phyloP scores from a whole-genome alignment of 2,329 filamentous ascomycete species.

The Hymenoscyphus linearis region DNA sequence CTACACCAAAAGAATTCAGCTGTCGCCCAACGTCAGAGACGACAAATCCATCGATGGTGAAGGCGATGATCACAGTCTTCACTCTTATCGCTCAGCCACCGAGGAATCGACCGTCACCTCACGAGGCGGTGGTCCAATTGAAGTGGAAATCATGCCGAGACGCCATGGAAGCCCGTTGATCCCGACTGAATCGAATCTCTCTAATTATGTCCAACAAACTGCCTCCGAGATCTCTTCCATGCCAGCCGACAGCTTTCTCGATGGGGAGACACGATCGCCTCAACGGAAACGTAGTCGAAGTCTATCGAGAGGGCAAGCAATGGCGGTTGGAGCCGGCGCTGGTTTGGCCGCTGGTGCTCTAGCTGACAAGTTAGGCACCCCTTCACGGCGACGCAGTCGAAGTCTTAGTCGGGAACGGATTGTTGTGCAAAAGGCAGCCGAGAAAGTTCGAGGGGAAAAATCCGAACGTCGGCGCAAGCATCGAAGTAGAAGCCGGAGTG shows the following conservation, averaged over 20 bases:
- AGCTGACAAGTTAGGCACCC: slow-evolving; percentile 51
- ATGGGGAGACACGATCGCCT: slow-evolving; percentile 37
- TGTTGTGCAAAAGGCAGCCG: slow-evolving; percentile 58
- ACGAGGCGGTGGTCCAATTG: slow-evolving; percentile 64
- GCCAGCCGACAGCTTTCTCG: slow-evolving; percentile 67
- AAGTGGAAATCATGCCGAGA: slow-evolving; percentile 73
- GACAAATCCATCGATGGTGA: slow-evolving; percentile 44
- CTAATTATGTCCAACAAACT: slow-evolving; percentile 58
- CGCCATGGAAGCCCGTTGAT: slow-evolving; percentile 64
- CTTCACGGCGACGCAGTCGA: slow-evolving; percentile 51
- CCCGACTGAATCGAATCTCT: slow-evolving; percentile 49
- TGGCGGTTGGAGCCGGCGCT: slow-evolving; percentile 34
- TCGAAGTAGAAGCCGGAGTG: slow-evolving; percentile 41
- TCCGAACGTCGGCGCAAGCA: slow-evolving; percentile 40
- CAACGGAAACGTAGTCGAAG: slow-evolving; percentile 30
- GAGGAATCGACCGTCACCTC: slow-evolving; percentile 73
- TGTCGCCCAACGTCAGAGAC: slow-evolving; percentile 42
- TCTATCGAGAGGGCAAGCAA: slow-evolving; percentile 26
- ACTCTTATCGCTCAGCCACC: slow-evolving; percentile 71
- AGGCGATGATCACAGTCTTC: slow-evolving; percentile 58
- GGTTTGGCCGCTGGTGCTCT: slow-evolving; percentile 34
- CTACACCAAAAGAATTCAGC: slow-evolving; percentile 62
- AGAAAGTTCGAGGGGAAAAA: slow-evolving; percentile 54
- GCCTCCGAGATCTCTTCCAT: slow-evolving; percentile 84
- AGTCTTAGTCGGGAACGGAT: slow-evolving; percentile 63